phyloP scores from a whole-genome alignment of 768 basidiomycete species.

The Termitomyces titanicus region DNA sequence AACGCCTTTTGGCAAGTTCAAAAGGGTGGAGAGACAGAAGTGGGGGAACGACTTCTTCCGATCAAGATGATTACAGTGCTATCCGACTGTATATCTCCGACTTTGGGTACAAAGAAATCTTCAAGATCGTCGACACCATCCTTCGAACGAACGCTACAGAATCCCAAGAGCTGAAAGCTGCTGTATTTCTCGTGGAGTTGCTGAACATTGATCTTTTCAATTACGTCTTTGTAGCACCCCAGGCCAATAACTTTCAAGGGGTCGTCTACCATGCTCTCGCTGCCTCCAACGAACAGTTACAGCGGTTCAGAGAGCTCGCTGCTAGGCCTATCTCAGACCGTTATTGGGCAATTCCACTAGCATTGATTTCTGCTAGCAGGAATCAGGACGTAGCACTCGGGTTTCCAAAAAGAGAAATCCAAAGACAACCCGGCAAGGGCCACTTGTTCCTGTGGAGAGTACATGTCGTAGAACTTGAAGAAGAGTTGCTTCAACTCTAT shows the following conservation, averaged over 20 bases:
- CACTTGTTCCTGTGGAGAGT: slow-evolving; percentile 17
- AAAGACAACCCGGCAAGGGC: background rate
- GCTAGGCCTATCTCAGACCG: slow-evolving; percentile 17
- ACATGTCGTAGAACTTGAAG: slow-evolving; percentile 15
- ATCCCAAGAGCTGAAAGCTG: slow-evolving; percentile 9
- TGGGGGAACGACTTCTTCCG: background rate
- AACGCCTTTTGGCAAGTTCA: slow-evolving; percentile 8
- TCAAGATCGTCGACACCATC: slow-evolving; percentile 17
- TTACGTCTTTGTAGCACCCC: slow-evolving; percentile 9
- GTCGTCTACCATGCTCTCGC: slow-evolving; percentile 16
- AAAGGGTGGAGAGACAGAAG: slow-evolving; percentile 17
- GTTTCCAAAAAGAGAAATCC: slow-evolving; percentile 11
- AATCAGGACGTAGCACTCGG: slow-evolving; percentile 11
- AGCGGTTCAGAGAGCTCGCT: slow-evolving; percentile 15
- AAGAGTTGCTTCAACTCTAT: slow-evolving; percentile 12
- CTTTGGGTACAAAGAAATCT: slow-evolving; percentile 17
- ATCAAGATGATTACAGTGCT: slow-evolving; percentile 7
- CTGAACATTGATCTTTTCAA: slow-evolving; percentile 22
- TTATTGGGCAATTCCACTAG: slow-evolving; percentile 21
- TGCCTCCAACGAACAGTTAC: slow-evolving; percentile 12
- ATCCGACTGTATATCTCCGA: slow-evolving; percentile 18
- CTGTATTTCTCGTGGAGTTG: slow-evolving; percentile 21
- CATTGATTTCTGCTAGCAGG: slow-evolving; percentile 17
- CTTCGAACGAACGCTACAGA: slow-evolving; percentile 12
- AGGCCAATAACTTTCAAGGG: slow-evolving; percentile 14